phyloP scores from a whole-genome alignment of 164 flowering plant species.

The Kalanchoe fedtschenkoi region DNA sequence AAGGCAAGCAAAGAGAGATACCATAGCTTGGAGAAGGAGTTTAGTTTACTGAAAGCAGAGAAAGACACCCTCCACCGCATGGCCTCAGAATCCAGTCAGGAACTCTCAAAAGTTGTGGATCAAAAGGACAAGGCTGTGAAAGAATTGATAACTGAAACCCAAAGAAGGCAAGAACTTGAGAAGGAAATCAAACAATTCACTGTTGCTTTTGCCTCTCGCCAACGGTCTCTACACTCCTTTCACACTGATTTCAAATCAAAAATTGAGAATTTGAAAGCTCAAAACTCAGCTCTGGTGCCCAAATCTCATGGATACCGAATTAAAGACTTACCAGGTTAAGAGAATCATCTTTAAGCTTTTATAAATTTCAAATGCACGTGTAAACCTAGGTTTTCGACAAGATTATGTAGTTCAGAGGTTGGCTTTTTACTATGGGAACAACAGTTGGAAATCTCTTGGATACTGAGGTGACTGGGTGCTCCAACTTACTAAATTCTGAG shows the following conservation, averaged over 20 bases:
- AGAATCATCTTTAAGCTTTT: too few species aligned
- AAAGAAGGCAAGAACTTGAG: slow-evolving; percentile 49
- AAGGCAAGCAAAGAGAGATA: slow-evolving; percentile 41
- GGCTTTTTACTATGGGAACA: too few species aligned
- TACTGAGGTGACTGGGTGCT: too few species aligned
- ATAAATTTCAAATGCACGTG: too few species aligned
- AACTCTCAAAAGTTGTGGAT: slow-evolving; percentile 23
- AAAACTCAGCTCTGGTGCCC: slow-evolving; percentile 25
- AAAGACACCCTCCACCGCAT: slow-evolving; percentile 33
- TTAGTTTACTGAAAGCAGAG: slow-evolving; percentile 44
- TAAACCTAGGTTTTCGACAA: too few species aligned
- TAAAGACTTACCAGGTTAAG: too few species aligned
- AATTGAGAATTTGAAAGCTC: slow-evolving; percentile 36
- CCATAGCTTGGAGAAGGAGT: slow-evolving; percentile 47
- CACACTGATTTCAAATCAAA: slow-evolving; percentile 48
- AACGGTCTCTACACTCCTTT: slow-evolving; percentile 39
- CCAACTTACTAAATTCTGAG: too few species aligned
- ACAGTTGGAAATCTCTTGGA: too few species aligned
- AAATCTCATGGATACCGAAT: slow-evolving; percentile 28
- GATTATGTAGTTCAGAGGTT: too few species aligned
- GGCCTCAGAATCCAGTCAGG: slow-evolving; percentile 34
- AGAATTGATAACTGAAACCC: slow-evolving; percentile 35
- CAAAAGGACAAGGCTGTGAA: slow-evolving; percentile 45
- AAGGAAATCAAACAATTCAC: slow-evolving; percentile 51
- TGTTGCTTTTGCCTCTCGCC: slow-evolving; percentile 45